These are phyloP conservation scores for Verticillium zaregamsianum DNA, from an alignment of 2,329 filamentous ascomycete species.

Conservation along the genomic window DNA sequence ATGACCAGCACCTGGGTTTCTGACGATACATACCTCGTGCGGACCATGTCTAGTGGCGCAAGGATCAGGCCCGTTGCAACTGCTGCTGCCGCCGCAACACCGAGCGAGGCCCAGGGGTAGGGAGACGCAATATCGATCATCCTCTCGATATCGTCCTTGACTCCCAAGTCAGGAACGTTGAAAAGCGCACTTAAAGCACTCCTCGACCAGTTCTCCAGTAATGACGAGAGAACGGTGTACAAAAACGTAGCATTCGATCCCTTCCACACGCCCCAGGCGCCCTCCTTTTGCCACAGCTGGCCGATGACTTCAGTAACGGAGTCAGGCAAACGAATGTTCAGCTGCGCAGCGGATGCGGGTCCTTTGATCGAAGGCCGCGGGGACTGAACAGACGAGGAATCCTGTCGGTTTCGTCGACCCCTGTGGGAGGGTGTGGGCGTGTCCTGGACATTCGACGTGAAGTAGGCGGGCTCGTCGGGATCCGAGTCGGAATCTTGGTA, in stretches of 20 bases:
- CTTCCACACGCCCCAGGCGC: conserved; percentile 92
- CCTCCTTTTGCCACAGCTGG: conserved; percentile 85
- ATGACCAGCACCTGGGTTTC: neutral
- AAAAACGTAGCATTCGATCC: conserved; percentile 88
- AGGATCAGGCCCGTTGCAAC: conserved; percentile 75
- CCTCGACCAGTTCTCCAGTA: conserved; percentile 87
- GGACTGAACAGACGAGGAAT: conserved; percentile 24
- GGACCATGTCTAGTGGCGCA: conserved; percentile 82
- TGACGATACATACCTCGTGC: conserved; percentile 58
- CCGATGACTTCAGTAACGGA: conserved; percentile 83
- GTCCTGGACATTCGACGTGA: conserved; percentile 60
- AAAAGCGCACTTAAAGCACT: conserved; percentile 87
- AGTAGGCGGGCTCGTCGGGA: conserved; percentile 78
- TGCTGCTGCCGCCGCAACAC: conserved; percentile 62
- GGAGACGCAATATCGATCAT: conserved; percentile 69
- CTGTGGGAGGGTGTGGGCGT: conserved; percentile 46
- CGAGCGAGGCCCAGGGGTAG: conserved; percentile 75
- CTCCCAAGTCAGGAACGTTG: conserved; percentile 79
- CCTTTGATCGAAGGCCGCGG: conserved; percentile 29
- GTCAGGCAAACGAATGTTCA: conserved; percentile 69
- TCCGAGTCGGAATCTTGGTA: conserved; percentile 62
- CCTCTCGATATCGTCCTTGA: conserved; percentile 73
- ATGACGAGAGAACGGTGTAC: conserved; percentile 80
- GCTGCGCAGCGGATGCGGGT: conserved; percentile 48
- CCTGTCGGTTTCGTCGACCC: conserved; percentile 24